Percentiles rank a stretch among this genome's conserved stretches.
Evolutionary conservation across 148 eudicot species (phyloP).

Genomic region (Camellia sinensis): DNA sequence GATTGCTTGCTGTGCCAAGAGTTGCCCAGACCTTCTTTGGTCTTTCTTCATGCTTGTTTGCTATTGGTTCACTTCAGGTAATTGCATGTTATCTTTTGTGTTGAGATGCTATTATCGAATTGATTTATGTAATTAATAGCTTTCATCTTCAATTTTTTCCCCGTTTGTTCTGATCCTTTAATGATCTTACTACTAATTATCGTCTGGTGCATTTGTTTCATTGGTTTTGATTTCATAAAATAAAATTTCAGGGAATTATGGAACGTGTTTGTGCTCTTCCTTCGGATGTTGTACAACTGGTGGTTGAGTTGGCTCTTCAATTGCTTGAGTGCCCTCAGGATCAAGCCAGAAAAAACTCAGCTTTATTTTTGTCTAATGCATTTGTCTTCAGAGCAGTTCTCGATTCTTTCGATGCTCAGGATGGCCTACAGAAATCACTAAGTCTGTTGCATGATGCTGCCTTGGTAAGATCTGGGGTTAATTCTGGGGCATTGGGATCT

Average conservation of each 20-base stretch:
- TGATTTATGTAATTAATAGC: not conserved
- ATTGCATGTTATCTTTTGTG: constrained; percentile 1
- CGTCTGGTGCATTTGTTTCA: not conserved
- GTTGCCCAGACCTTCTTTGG: constrained; percentile 72
- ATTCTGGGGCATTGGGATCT: constrained; percentile 59
- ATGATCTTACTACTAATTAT: not conserved
- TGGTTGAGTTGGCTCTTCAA: constrained; percentile 87
- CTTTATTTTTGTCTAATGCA: constrained; percentile 90
- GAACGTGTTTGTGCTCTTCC: constrained; percentile 96
- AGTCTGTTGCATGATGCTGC: constrained; percentile 76
- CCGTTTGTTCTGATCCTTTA: not conserved
- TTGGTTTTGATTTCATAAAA: not conserved
- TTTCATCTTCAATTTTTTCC: not conserved
- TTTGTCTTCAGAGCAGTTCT: constrained; percentile 90
- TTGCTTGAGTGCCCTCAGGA: constrained; percentile 88
- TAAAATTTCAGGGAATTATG: constrained; percentile 72
- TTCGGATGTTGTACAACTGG: constrained; percentile 58
- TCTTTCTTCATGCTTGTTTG: constrained; percentile 88
- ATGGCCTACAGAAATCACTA: constrained; percentile 76
- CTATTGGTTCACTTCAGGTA: constrained; percentile 97
- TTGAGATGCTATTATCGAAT: not conserved
- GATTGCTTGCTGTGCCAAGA: constrained; percentile 78
- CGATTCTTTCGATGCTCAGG: constrained; percentile 87
- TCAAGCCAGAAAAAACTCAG: constrained; percentile 92
- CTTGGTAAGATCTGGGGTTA: constrained; percentile 77